Percentiles rank a stretch among this genome's conserved stretches.
Conservation (phyloP, 2,329 filamentous ascomycete species). For the Beauveria scarabaeidicola region DNA sequence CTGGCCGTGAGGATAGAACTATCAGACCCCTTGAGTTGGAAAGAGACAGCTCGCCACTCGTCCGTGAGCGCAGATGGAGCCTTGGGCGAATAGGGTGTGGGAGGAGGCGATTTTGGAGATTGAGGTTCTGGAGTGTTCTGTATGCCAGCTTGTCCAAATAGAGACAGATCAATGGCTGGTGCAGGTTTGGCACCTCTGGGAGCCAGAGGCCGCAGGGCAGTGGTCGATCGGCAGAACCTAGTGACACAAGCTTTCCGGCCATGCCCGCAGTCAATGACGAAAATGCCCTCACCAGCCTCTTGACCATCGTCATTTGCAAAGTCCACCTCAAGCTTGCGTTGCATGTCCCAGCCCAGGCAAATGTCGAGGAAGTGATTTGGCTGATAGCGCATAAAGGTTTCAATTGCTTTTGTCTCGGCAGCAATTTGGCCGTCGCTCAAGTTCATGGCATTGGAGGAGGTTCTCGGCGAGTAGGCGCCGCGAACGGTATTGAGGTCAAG, state of each 20-base stretch:
- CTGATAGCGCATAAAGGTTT: slow-evolving; percentile 61
- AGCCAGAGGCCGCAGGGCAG: background rate
- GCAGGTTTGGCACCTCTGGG: background rate
- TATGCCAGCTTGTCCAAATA: slow-evolving; percentile 3
- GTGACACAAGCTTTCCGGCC: slow-evolving; percentile 35
- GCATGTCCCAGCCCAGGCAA: slow-evolving; percentile 90
- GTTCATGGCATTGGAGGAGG: slow-evolving; percentile 65
- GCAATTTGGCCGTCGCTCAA: slow-evolving; percentile 61
- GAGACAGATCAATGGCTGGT: background rate
- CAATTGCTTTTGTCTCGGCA: slow-evolving; percentile 74
- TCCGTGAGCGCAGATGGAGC: slow-evolving; percentile 16
- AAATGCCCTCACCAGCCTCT: slow-evolving; percentile 65
- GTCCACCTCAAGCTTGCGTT: slow-evolving; percentile 73
- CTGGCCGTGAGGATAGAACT: slow-evolving; percentile 58
- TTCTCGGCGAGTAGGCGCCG: slow-evolving; percentile 72
- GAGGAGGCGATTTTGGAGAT: slow-evolving; percentile 16
- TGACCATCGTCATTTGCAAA: slow-evolving; percentile 75
- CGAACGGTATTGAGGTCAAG: slow-evolving; percentile 58
- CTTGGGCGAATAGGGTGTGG: slow-evolving; percentile 17
- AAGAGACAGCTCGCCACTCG: slow-evolving; percentile 22
- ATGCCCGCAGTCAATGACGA: slow-evolving; percentile 66
- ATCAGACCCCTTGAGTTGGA: slow-evolving; percentile 48
- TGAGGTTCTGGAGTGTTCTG: slow-evolving; percentile 15
- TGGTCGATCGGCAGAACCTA: slow-evolving; percentile 34
- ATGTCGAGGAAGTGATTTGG: slow-evolving; percentile 70